Evolutionary conservation across 345 rosid species (phyloP), one percentile per base, ranked within the genome.

Genomic region (Trapa bicornis): DNA sequence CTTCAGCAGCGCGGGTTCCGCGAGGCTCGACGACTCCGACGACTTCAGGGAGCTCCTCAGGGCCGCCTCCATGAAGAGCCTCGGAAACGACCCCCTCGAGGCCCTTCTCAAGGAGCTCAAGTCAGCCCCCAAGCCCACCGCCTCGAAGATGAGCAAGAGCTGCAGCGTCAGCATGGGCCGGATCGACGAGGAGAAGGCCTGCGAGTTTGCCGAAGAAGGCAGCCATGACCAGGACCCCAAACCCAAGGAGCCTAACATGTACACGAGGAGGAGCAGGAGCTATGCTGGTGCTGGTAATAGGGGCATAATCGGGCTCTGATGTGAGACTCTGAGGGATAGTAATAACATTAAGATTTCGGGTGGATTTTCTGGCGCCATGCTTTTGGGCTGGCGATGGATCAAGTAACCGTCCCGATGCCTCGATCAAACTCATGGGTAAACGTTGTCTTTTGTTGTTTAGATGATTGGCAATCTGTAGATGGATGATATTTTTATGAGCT

Each of bases 1-100:
- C 75, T 77, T 77, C 53, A 90, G 29, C 53, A 90, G 92, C 71
- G 71, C 66, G 14, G 66, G 74, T 64, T 72, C 47, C 48, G 73
- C 32, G 47, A 29, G 80, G 42, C 66, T 80, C 1, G 70, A 47
- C 56, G 7, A 68, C 29, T 64, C n/a, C 6, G 97, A 90, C 6
- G 97, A 90, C 71, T 84, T 78, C 63, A 70, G 80, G 37, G 90
- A 87, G 78, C 87, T 73, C 37, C 14, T 73, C 37, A 65, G 72
- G 2, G 72, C 68, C 17, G 76, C 69, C 29, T 68, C 72, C 36
- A 64, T 54, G 10, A 47, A 43, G 69, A 69, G 61, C 37, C 41
- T 73, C 43, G 71, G 62, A 53, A 35, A 29, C 53, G 57, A 37
- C n/a, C 37, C 14, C 45, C 52, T 53, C 35, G 64, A 62, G 4